Evolutionary conservation across 192 early-diverging fungal genomes (phyloP), one percentile per base, ranked within the genome.

Genomic region (Coemansia sp.): DNA sequence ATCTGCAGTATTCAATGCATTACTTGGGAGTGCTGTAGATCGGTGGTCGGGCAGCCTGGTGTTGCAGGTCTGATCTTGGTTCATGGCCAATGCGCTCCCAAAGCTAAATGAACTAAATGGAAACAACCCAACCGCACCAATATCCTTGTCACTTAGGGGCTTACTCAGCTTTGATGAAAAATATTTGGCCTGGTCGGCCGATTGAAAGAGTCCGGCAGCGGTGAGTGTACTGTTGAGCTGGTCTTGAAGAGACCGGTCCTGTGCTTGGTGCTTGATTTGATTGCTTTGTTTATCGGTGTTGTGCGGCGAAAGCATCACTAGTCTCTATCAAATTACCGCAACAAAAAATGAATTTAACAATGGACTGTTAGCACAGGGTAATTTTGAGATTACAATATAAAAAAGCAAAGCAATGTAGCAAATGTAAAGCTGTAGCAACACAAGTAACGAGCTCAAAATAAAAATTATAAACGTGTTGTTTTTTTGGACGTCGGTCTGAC

Each of bases 1-100:
- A 27, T 73, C 70, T 0, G 70, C 59, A 9, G 70, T 27, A 29
- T 41, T 60, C 17, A 73, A 44, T 2, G 54, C 55, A 28, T 32
- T 66, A 30, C 62, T 66, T 2, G 49, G 38, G 19, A 30, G n/a
- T n/a, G n/a, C 28, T 7, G 49, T 29, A 3, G 45, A 34, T 23
- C 55, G 34, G 39, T 47, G 32, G 23, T 56, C 54, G 14, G 43
- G 46, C 11, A 44, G 15, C 14, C 42, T 51, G 18, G 39, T 14
- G 13, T 35, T 46, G 13, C 33, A 14, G 8, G 38, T 19, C 7
- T 38, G 29, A 29, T 39, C 40, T 23, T 47, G 44, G 22, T 36
- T 28, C 49, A 61, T 60, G 3, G 28, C 13, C 24, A 57, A 54
- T 20, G 44, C 28, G 13, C 19, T 36, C 6, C 35, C 59, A 9